phyloP scores from a whole-genome alignment of 352 stramenopile genomes.

The Phytophthora capsici region DNA sequence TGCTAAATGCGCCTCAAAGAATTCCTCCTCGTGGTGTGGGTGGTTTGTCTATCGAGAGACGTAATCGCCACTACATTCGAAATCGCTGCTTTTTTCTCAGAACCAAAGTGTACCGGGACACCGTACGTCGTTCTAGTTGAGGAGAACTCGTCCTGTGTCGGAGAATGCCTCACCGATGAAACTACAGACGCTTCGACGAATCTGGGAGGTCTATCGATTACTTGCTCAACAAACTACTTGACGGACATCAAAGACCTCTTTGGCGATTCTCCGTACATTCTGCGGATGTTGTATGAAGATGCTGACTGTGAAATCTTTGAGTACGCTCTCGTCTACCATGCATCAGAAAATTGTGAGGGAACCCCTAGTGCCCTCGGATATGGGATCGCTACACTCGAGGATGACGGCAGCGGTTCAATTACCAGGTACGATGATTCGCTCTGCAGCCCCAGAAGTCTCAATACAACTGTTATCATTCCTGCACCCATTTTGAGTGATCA shows the following conservation, averaged over 20 bases:
- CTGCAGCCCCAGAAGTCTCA: not conserved
- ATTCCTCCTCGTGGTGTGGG: too few species aligned
- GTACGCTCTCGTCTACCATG: not conserved
- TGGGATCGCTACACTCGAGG: not conserved
- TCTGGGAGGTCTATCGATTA: not conserved
- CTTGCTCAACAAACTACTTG: slow-evolving; percentile 13
- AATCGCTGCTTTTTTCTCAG: too few species aligned
- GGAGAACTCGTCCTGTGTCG: too few species aligned
- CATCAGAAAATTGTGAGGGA: slow-evolving; percentile 18
- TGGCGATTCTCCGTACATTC: slow-evolving; percentile 1
- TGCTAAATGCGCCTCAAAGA: too few species aligned
- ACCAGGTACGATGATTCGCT: not conserved
- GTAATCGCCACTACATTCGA: too few species aligned
- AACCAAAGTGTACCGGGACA: too few species aligned
- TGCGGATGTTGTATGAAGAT: not conserved
- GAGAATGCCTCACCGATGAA: too few species aligned
- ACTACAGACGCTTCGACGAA: not conserved
- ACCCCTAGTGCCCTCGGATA: not conserved
- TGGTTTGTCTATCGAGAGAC: too few species aligned
- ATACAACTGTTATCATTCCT: not conserved
- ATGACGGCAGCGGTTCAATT: slow-evolving; percentile 5
- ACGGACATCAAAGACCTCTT: slow-evolving; percentile 7
- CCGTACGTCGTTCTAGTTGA: too few species aligned
- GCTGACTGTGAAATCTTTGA: not conserved
- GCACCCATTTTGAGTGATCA: not conserved